These are phyloP conservation scores for Balamuthia mandrillaris DNA, from an alignment of 208 protist species.

Conservation along the genomic window DNA sequence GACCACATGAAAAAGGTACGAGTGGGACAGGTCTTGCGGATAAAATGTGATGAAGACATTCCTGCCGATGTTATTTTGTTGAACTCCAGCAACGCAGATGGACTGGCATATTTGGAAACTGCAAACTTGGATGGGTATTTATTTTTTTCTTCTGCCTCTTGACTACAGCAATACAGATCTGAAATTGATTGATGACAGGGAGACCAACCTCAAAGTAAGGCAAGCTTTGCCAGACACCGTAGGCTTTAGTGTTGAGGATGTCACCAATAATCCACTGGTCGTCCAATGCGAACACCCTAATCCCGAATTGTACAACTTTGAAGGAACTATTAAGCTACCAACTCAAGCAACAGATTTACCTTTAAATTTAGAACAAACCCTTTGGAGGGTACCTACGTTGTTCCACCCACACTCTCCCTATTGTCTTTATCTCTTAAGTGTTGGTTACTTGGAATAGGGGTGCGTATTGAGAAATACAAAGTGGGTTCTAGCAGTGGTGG, in stretches of 20 bases:
- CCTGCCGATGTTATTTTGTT: constrained; percentile 64
- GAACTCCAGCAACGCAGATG: constrained; percentile 40
- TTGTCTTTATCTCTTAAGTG: not conserved
- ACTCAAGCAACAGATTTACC: not conserved
- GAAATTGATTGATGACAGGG: not conserved
- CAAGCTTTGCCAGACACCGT: not conserved
- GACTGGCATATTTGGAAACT: constrained; percentile 63
- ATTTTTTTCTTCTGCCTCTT: not conserved
- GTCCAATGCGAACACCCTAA: constrained; percentile 68
- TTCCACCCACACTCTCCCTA: not conserved
- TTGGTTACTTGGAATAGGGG: constrained; percentile 12
- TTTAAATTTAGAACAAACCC: not conserved
- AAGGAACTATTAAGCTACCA: constrained; percentile 40
- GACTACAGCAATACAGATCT: not conserved
- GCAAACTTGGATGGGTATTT: constrained; percentile 60
- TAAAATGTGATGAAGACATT: constrained; percentile 42
- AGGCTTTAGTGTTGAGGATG: not conserved
- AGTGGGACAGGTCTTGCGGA: constrained; percentile 61
- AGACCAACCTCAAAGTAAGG: constrained; percentile 36
- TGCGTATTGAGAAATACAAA: constrained; percentile 60
- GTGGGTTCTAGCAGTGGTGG: constrained; percentile 56
- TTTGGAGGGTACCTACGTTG: not conserved
- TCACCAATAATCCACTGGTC: not conserved
- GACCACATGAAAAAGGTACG: not conserved
- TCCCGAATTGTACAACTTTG: constrained; percentile 68